Evolutionary conservation across 2,329 filamentous ascomycete species (phyloP).

Genomic region (Fonsecaea multimorphosa): DNA sequence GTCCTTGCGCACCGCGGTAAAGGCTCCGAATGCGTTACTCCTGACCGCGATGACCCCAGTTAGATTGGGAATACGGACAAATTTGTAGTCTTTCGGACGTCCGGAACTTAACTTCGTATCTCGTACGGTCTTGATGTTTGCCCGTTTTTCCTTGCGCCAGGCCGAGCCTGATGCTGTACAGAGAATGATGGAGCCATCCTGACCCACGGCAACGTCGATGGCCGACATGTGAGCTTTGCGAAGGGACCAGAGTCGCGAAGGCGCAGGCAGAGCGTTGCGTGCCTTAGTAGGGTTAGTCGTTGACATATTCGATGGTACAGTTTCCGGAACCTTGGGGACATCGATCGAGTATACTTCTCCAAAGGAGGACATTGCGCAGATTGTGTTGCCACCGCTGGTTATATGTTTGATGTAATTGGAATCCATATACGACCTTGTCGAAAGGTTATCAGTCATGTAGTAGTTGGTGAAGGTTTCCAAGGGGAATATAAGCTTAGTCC

Average conservation of each 20-base stretch:
- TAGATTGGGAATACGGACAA: slow-evolving; percentile 85
- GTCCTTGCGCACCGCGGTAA: slow-evolving; percentile 84
- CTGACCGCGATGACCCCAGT: slow-evolving; percentile 83
- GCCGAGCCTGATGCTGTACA: slow-evolving; percentile 91
- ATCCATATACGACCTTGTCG: slow-evolving; percentile 68
- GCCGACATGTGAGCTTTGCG: slow-evolving; percentile 84
- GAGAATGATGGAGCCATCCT: slow-evolving; percentile 93
- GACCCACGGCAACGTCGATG: slow-evolving; percentile 83
- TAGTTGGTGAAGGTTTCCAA: slow-evolving; percentile 74
- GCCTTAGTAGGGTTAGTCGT: slow-evolving; percentile 94
- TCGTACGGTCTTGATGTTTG: slow-evolving; percentile 69
- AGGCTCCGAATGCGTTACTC: slow-evolving; percentile 88
- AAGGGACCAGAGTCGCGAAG: slow-evolving; percentile 85
- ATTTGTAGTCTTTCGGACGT: slow-evolving; percentile 90
- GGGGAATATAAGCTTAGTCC: slow-evolving; percentile 86
- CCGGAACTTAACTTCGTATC: slow-evolving; percentile 55
- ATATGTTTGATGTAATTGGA: slow-evolving; percentile 76
- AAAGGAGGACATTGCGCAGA: slow-evolving; percentile 81
- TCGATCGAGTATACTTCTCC: slow-evolving; percentile 89
- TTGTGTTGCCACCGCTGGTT: slow-evolving; percentile 84
- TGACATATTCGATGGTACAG: slow-evolving; percentile 67
- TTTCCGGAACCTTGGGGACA: slow-evolving; percentile 71
- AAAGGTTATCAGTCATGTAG: slow-evolving; percentile 67
- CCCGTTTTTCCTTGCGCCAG: slow-evolving; percentile 84
- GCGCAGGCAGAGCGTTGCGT: slow-evolving; percentile 76